Evolutionary conservation across 2,329 filamentous ascomycete species (phyloP).

Genomic region (Phialocephala subalpina): DNA sequence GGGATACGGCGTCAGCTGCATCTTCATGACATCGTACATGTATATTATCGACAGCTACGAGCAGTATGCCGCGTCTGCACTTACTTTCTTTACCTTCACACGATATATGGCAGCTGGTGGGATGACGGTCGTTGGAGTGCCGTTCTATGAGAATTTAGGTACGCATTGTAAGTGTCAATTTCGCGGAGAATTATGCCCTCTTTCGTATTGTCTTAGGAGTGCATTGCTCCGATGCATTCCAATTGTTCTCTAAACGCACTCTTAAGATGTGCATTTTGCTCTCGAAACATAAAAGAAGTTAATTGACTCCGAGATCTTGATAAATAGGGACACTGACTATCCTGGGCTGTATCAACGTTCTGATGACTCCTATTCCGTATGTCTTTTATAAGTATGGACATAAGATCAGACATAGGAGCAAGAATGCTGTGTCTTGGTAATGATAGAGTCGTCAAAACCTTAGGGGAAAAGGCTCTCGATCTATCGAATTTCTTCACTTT

Average conservation of each 20-base stretch:
- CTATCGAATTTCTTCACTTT: too few relatives aligned
- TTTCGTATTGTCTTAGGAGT: too few relatives aligned
- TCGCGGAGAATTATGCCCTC: too few relatives aligned
- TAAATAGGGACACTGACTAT: constrained; percentile 52
- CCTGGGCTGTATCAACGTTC: constrained; percentile 46
- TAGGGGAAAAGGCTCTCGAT: too few relatives aligned
- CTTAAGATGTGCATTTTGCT: too few relatives aligned
- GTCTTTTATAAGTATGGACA: constrained; percentile 48
- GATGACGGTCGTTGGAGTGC: constrained; percentile 3
- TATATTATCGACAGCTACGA: constrained; percentile 55
- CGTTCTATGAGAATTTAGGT: constrained; percentile 47
- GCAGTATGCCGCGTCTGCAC: constrained; percentile 47
- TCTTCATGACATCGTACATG: constrained; percentile 50
- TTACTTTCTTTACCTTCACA: constrained; percentile 40
- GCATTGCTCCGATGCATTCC: too few relatives aligned
- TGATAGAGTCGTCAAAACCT: neutral
- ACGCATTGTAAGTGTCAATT: too few relatives aligned
- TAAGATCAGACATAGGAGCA: constrained; percentile 36
- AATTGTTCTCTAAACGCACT: too few relatives aligned
- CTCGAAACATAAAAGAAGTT: too few relatives aligned
- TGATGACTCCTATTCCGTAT: constrained; percentile 52
- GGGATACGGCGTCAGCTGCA: constrained; percentile 50
- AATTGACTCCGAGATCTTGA: too few relatives aligned
- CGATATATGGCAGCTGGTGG: constrained; percentile 44
- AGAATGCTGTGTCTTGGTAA: constrained; percentile 5